phyloP scores from a whole-genome alignment of 1,139 yeast species.

The Diutina catenulata region DNA sequence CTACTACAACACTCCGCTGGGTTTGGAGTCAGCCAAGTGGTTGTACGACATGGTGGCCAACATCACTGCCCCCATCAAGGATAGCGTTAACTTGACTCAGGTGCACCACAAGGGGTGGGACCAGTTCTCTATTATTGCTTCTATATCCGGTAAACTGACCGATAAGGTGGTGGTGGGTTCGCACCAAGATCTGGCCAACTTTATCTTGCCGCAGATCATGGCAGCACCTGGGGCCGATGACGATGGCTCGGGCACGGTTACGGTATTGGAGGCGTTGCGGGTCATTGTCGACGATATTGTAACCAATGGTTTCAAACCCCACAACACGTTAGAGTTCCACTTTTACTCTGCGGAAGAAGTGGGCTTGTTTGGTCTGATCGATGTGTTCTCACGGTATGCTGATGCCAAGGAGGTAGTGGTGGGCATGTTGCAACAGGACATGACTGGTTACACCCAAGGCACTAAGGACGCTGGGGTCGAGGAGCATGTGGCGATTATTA shows the following conservation, averaged over 20 bases:
- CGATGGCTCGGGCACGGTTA: constrained; percentile 81
- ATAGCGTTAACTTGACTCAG: constrained; percentile 17
- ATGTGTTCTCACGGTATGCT: constrained; percentile 52
- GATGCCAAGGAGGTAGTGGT: constrained; percentile 39
- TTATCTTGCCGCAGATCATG: constrained; percentile 55
- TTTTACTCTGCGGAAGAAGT: constrained; percentile 95
- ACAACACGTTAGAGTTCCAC: constrained; percentile 79
- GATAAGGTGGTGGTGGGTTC: constrained; percentile 68
- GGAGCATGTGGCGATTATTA: constrained; percentile 70
- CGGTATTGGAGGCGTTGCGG: constrained; percentile 66
- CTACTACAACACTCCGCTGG: constrained; percentile 63
- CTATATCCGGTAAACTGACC: constrained; percentile 25
- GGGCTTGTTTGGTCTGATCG: constrained; percentile 80
- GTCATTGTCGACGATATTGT: constrained; percentile 31
- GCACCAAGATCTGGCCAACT: constrained; percentile 79
- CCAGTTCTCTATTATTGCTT: constrained; percentile 30
- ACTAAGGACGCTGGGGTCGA: constrained; percentile 42
- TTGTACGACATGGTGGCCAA: constrained; percentile 38
- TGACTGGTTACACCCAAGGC: constrained; percentile 75
- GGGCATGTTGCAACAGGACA: constrained; percentile 89
- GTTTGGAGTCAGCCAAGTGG: constrained; percentile 68
- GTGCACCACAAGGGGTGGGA: constrained; percentile 31
- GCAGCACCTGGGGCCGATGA: constrained; percentile 96
- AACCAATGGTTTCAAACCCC: constrained; percentile 35
- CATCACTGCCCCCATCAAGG: constrained; percentile 19